Evolutionary conservation across 148 eudicot species (phyloP), one percentile per base, ranked within the genome.

Genomic region (Camellia sinensis): DNA sequence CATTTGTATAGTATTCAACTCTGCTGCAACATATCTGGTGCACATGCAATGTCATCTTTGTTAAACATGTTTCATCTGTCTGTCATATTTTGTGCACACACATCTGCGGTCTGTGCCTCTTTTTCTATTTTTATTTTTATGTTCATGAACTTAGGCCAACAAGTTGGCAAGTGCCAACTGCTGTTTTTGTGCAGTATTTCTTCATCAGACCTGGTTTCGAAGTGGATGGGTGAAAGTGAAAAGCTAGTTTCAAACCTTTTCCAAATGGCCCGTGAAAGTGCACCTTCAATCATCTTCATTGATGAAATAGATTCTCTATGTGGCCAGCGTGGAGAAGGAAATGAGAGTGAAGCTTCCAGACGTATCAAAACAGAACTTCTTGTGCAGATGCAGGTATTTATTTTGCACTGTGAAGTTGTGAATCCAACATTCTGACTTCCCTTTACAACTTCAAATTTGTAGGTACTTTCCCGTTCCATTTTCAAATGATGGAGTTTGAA

Each of bases 141-240:
- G 69, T 71, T 11, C 72, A 71, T 82, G 77, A 79, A 73, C 88
- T 86, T 60, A 81, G 80, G 77, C 75, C 81, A 76, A 65, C 71
- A 85, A 85, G 86, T 86, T 88, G 76, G 83, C 82, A 82, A 81
- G 85, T 80, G 85, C 84, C 86, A 90, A 86, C 89, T 85, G 71
- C 82, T 86, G 70, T 81, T 83, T 78, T 85, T 57, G 75, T 71
- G 80, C 88, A 96, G 99, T 82, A 83, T 96, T 78, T 96, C 99
- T 72, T 96, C 99, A n/a, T 96, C 99, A 62, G 98, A 96, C 81
- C 84, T 96, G 83, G 99, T 96, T 77, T 96, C 99, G 72, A 96
- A 96, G 87, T 96, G 99, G 99, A 96, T 96, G 99, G 99, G 99
- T 71, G 99, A 96, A 88, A 96, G 99, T 87, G 99, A 96, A 82